Evolutionary conservation across 805 yeast species (phyloP).

Genomic region (Saturnispora dispora): DNA sequence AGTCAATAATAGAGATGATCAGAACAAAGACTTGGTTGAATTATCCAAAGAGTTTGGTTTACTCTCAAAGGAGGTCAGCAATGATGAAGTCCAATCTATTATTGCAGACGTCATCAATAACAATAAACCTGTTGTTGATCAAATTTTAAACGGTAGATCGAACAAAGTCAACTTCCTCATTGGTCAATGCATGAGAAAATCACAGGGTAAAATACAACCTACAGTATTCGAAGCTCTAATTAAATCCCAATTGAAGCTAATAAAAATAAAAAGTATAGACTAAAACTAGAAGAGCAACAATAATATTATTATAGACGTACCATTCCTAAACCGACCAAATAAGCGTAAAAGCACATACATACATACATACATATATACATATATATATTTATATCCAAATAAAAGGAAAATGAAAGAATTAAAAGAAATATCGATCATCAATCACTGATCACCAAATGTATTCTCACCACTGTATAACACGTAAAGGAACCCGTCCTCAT

Average conservation of each 20-base stretch:
- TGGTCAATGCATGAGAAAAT: slow-evolving; percentile 75
- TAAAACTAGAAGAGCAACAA: not conserved
- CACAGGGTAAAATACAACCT: slow-evolving; percentile 51
- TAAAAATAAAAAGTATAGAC: not conserved
- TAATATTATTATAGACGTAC: not conserved
- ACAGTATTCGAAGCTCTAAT: slow-evolving; percentile 19
- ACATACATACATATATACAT: not conserved
- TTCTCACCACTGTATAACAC: slow-evolving; percentile 96
- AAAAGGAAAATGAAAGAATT: not conserved
- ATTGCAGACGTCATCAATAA: slow-evolving; percentile 30
- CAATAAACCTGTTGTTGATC: slow-evolving; percentile 47
- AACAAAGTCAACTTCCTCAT: slow-evolving; percentile 67
- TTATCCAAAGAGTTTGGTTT: slow-evolving; percentile 51
- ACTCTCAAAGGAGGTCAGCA: slow-evolving; percentile 29
- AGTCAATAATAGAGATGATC: slow-evolving; percentile 38
- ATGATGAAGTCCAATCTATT: slow-evolving; percentile 23
- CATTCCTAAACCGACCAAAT: not conserved
- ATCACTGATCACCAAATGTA: slow-evolving; percentile 64
- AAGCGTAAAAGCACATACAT: not conserved
- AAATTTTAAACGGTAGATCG: slow-evolving; percentile 45
- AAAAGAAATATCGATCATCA: not conserved
- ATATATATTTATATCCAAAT: not conserved
- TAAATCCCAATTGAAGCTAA: slow-evolving; percentile 13
- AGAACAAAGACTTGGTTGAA: slow-evolving; percentile 26
- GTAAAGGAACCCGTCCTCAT: slow-evolving; percentile 94